Base-by-base conservation (phyloP, 352 stramenopile species). In the Phytophthora pini region DNA sequence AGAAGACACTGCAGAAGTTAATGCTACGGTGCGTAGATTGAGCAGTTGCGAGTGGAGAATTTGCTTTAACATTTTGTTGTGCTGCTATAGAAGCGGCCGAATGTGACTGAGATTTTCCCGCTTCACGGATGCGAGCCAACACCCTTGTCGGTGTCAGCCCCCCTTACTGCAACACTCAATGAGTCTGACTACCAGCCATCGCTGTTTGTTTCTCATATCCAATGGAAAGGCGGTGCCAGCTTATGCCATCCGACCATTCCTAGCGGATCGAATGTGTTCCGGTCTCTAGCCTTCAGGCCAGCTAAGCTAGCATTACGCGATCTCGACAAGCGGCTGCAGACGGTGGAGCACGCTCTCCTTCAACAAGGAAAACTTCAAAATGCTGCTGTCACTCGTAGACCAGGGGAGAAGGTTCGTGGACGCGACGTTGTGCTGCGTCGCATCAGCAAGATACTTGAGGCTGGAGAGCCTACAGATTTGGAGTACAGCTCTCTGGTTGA, bases 381-480 rank as follows among this genome's bases (percentile, higher is more conserved):
- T 46, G 69, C 70, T 7, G 72, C 69, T 17, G 78, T 77, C 5
- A 72, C 65, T 15, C 68, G 78, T 57, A 79, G 70, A 56, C 67
- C 70, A 40, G 78, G 81, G 4, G 80, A 90, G 61, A 81, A 89
- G 39, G 58, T 76, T 20, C 82, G 86, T 32, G 86, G 86, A 8
- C 81, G 86, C 29, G 86, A 94, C 49, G 83, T 94, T 20, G 82
- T 94, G 1, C 49, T 89, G 39, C 80, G 86, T 4, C 82, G 86
- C 46, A 80, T 94, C 36, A 73, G 66, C 50, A 90, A 80, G 51
- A 87, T 94, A 44, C 50, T 89, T 9, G 80, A 87, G n/a, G 82
- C 82, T 12, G 80, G 79, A 5, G 84, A 92, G 43, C 80, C 80
- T 26, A 79, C 65, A 9, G 81, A 78, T 39, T 61, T 67, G 0